phyloP scores from a whole-genome alignment of 495 filamentous ascomycete genomes.

The Glonium stellatum region DNA sequence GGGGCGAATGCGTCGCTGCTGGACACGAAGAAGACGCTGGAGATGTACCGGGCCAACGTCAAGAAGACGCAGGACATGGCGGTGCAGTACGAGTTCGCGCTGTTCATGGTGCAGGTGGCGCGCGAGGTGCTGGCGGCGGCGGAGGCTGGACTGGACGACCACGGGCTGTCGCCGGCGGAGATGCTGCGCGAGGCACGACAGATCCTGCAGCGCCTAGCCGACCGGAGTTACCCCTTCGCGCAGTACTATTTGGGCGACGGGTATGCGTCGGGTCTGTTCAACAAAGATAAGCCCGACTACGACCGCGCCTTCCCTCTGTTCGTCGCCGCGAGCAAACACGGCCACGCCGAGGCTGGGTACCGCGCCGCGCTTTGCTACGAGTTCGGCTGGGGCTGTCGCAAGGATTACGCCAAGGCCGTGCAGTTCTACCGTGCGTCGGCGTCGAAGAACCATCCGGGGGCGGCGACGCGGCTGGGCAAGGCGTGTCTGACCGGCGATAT shows the following conservation, averaged over 20 bases:
- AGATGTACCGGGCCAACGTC: conserved; percentile 94
- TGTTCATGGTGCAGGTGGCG: conserved; percentile 84
- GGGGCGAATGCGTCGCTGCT: conserved; percentile 84
- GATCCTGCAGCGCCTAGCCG: conserved; percentile 78
- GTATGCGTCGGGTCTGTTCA: conserved; percentile 89
- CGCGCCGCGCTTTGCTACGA: conserved; percentile 93
- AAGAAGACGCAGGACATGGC: conserved; percentile 89
- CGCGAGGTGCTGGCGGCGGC: conserved; percentile 53
- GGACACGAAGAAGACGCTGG: conserved; percentile 82
- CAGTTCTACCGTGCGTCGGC: conserved; percentile 88
- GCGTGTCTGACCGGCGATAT: conserved; percentile 86
- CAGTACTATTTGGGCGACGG: conserved; percentile 97
- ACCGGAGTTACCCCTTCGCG: conserved; percentile 86
- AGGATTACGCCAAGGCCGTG: conserved; percentile 81
- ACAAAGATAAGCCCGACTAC: conserved; percentile 83
- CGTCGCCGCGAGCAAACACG: conserved; percentile 89
- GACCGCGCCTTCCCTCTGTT: conserved; percentile 88
- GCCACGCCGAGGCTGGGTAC: conserved; percentile 93
- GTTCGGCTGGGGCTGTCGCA: conserved; percentile 91
- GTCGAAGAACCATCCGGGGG: conserved; percentile 88
- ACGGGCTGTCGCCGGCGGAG: conserved; percentile 43
- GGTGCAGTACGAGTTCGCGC: conserved; percentile 89
- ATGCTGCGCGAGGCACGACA: conserved; percentile 80
- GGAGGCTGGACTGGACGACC: conserved; percentile 19
- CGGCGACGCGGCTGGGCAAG: conserved; percentile 84